Percentiles rank a stretch among this genome's conserved stretches.
Conservation (phyloP, 768 basidiomycete genomes). For the Kwoniella heveanensis region DNA sequence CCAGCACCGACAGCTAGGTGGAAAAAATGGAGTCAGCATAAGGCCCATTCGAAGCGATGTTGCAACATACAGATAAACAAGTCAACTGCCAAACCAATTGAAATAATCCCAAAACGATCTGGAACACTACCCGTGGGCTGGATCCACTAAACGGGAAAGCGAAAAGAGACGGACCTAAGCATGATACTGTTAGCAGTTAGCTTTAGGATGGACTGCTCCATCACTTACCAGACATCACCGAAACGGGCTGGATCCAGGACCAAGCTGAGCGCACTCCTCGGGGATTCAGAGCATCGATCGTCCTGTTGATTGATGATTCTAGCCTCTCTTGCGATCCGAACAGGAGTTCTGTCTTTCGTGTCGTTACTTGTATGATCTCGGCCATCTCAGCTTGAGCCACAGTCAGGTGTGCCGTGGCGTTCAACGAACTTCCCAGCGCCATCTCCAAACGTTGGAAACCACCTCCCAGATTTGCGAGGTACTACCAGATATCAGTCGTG, state of each 20-base stretch:
- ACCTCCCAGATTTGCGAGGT: not conserved
- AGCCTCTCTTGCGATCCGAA: not conserved
- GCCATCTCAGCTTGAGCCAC: conserved; percentile 2
- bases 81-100: conserved; percentile 9
- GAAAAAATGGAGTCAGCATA: not conserved
- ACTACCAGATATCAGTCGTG: not conserved
- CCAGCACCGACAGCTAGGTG: not conserved
- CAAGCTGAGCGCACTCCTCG: not conserved
- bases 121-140: not conserved
- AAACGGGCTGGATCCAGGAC: not conserved
- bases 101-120: not conserved
- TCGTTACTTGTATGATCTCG: not conserved
- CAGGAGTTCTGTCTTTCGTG: not conserved
- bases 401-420: not conserved
- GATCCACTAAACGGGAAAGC: not conserved
- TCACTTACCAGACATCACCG: not conserved
- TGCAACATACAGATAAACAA: conserved; percentile 1
- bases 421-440: not conserved
- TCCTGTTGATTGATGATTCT: conserved; percentile 7
- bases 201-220: not conserved
- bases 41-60: not conserved
- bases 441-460: conserved; percentile 1
- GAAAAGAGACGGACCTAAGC: not conserved
- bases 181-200: not conserved
- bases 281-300: not conserved